Percentiles rank a stretch among this genome's conserved stretches.
phyloP scores from a whole-genome alignment of 805 yeast species.

The Cyberlindnera galapagoensis region DNA sequence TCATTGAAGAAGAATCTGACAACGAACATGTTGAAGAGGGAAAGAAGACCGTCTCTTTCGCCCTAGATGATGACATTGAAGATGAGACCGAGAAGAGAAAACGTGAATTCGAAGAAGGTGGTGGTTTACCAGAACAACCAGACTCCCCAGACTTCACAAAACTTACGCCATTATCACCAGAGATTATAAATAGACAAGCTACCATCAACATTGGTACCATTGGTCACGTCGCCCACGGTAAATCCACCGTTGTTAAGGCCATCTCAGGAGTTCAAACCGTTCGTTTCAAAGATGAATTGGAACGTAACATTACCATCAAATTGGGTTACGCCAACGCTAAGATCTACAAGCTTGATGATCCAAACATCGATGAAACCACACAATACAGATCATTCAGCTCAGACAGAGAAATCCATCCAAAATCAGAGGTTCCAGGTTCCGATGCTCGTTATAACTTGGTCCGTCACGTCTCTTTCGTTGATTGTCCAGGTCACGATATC shows the following conservation, averaged over 20 bases:
- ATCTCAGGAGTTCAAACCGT: conserved; percentile 99
- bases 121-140: conserved; percentile 97
- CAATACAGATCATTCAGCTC: conserved; percentile 93
- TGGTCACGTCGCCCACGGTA: conserved; percentile 96
- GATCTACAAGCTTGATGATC: conserved; percentile 87
- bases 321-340: conserved; percentile 99
- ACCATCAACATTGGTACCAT: conserved; percentile 97
- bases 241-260: conserved; percentile 88
- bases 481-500: conserved; percentile 99
- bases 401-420: conserved; percentile 91
- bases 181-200: conserved; percentile 97
- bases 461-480: conserved; percentile 97
- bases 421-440: conserved; percentile 84
- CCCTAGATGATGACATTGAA: conserved; percentile 61
- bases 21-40: conserved; percentile 34
- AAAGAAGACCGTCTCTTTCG: conserved; percentile 80
- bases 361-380: conserved; percentile 85
- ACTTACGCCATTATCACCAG: conserved; percentile 87
- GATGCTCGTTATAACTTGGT: conserved; percentile 82
- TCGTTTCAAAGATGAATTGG: conserved; percentile 97
- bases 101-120: conserved; percentile 94
- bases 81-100: conserved; percentile 71
- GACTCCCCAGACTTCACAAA: conserved; percentile 74
- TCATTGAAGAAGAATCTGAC: conserved; percentile 29
- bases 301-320: conserved; percentile 97